A percentile compares a stretch with the other conserved stretches of the same genome.
phyloP scores from a whole-genome alignment of 371 early-diverging fungal species.

The Syncephalastrum contaminatum region DNA sequence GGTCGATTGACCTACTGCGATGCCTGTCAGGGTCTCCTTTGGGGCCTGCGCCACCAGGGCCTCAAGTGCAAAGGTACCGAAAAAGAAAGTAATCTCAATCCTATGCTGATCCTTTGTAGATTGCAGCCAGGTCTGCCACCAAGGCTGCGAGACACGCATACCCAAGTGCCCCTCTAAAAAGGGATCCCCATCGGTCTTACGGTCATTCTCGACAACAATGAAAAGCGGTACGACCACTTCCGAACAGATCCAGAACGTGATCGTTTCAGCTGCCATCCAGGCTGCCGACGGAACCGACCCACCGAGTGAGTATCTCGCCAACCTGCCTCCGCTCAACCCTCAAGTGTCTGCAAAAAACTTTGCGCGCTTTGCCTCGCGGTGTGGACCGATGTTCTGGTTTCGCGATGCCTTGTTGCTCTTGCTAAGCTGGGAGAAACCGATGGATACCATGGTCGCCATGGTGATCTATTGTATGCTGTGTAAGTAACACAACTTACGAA shows the following conservation, averaged over 20 bases:
- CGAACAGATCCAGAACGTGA: constrained; percentile 28
- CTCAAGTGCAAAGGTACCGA: constrained; percentile 10
- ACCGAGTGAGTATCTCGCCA: constrained; percentile 31
- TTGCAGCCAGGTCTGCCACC: constrained; percentile 33
- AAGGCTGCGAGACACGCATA: constrained; percentile 10
- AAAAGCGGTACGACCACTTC: constrained; percentile 11
- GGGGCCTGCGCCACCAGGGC: constrained; percentile 21
- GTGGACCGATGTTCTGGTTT: constrained; percentile 44
- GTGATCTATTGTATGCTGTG: constrained; percentile 38
- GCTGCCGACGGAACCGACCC: constrained; percentile 29
- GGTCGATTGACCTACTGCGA: constrained; percentile 19
- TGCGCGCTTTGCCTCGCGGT: constrained; percentile 42
- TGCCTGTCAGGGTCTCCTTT: constrained; percentile 16
- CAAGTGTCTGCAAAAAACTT: constrained; percentile 48
- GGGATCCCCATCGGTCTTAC: background rate
- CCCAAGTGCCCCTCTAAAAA: background rate
- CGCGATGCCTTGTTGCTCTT: constrained; percentile 39
- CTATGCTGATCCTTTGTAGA: constrained; percentile 12
- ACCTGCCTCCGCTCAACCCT: constrained; percentile 37
- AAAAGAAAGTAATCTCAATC: background rate
- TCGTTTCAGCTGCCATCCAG: constrained; percentile 43
- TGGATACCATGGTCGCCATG: constrained; percentile 37
- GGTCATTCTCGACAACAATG: background rate
- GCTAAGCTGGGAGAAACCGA: constrained; percentile 46
- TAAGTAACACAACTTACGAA: constrained; percentile 16